Evolutionary conservation across 169 alveolate genomes (phyloP), one percentile per base, ranked within the genome.

Genomic region (Fabrea salina): DNA sequence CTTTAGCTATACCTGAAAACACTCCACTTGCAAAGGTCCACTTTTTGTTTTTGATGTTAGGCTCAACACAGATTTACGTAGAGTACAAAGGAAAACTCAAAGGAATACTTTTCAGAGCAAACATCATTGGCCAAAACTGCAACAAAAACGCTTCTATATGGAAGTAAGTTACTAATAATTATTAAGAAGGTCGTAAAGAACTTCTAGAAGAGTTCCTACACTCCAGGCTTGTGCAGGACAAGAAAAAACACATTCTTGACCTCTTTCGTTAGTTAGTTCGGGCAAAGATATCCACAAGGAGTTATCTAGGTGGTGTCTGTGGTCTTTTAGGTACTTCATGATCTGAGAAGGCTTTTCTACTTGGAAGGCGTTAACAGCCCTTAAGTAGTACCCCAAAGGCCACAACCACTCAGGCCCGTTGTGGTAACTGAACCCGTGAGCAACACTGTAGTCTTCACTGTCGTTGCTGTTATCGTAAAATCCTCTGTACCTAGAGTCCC

Each of bases 391-490:
- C 13, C 98, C 99, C 61, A 91, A 39, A 8, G 97, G 97, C 98
- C 98, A 96, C 6, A 96, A 92, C 99, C 99, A 96, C 78, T 96
- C 98, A n/a, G 99, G 99, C 2, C 99, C 99, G 82, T 96, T 89
- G 47, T 95, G 98, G 70, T 95, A 95, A 72, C 94, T 94, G 82
- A 85, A 93, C 27, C 98, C 98, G 68, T 92, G 94, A 44, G 97
- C 95, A 32, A 83, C 75, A 58, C 76, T 74, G 67, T 71, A 85
- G 49, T 88, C 89, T 25, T 76, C 82, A 22, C 92, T 58, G 77
- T 95, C 96, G 82, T 95, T 95, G 30, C 81, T 64, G 54, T 91
- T 93, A 70, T 92, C 92, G 75, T 95, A 95, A 84, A 89, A 89
- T 11, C 96, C 95, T 44, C 89, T 80, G 88, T 93, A 95, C 30